Evolutionary conservation across 345 rosid genomes (phyloP).

Genomic region (Ceriops decandra): DNA sequence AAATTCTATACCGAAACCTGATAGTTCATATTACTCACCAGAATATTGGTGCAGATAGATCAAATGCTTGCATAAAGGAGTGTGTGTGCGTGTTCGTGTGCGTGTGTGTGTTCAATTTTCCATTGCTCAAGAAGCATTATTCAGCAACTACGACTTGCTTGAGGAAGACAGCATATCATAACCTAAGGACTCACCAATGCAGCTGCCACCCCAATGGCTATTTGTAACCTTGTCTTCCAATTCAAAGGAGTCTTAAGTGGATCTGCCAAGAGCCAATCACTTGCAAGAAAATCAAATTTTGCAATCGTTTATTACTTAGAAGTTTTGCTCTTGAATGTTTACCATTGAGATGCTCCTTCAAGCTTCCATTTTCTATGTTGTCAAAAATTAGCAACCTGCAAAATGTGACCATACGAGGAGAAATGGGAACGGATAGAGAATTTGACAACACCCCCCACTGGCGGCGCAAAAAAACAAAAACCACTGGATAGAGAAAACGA

Average conservation of each 20-base stretch:
- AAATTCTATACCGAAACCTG: not conserved
- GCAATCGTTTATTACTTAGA: not conserved
- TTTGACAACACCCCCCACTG: not conserved
- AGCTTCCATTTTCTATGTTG: constrained; percentile 79
- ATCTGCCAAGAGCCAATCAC: constrained; percentile 47
- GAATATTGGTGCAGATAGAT: too few relatives aligned
- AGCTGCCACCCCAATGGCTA: constrained; percentile 87
- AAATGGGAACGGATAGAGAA: not conserved
- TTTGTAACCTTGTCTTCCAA: constrained; percentile 76
- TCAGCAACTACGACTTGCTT: not conserved
- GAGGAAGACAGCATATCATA: not conserved
- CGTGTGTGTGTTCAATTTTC: too few relatives aligned
- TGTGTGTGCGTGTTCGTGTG: too few relatives aligned
- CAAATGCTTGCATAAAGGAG: too few relatives aligned
- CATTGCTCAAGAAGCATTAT: not conserved
- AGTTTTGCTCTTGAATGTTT: constrained; percentile 17
- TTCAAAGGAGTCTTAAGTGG: constrained; percentile 88
- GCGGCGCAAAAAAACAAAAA: not conserved
- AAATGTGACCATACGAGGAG: not conserved
- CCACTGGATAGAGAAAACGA: not conserved
- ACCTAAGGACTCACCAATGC: constrained; percentile 64
- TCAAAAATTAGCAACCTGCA: constrained; percentile 78
- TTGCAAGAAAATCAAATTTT: constrained; percentile 3
- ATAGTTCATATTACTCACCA: too few relatives aligned
- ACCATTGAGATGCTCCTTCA: constrained; percentile 89